Base-by-base conservation (phyloP, 164 flowering plant genomes). In the Nymphaea thermarum region DNA sequence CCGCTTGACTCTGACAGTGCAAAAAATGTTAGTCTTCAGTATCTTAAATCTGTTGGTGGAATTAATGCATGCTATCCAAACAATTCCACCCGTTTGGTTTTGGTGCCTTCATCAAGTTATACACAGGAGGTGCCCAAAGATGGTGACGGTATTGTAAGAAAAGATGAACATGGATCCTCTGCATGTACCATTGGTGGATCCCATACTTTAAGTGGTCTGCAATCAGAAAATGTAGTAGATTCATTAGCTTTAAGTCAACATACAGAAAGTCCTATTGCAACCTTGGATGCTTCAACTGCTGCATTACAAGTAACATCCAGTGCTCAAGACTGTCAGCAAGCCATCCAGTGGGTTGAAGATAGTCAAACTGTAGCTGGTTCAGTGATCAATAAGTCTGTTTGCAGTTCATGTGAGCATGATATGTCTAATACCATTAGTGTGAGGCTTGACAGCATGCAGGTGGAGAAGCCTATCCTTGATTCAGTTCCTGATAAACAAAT, bases 1-100 rank as follows among this genome's bases (percentile, higher is more conserved):
- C 65, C 77, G 55, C 65, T 69, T 64, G 71, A 71, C 71, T 79
- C 69, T 43, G 69, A 45, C 77, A 77, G 69, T 68, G 71, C 65
- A 61, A 71, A 68, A 67, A 69, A 67, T 74, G 57, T 51, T 51
- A 10, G 12, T 8, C 57, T 15, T 7, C 57, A 10, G 12, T 8
- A 10, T 51, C 3, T 51, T 51, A 51, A 15, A 51, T 51, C 57
- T 15, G 8, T 51, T 15, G 14, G 57, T 51, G 57, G 57, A 8
- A 44, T 71, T 62, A 63, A 15, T 51, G 16, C 63, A 41, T 72
- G 74, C 45, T 67, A 59, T 65, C 68, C 69, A 55, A 43, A 44
- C 62, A 65, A 72, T 65, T 53, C 70, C 16, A 42, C 66, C 59
- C 36, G 55, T 15, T 7, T 63, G 41, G 43, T 69, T 17, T 61